phyloP scores from a whole-genome alignment of 371 early-diverging fungal genomes.

The Mortierella sp. region DNA sequence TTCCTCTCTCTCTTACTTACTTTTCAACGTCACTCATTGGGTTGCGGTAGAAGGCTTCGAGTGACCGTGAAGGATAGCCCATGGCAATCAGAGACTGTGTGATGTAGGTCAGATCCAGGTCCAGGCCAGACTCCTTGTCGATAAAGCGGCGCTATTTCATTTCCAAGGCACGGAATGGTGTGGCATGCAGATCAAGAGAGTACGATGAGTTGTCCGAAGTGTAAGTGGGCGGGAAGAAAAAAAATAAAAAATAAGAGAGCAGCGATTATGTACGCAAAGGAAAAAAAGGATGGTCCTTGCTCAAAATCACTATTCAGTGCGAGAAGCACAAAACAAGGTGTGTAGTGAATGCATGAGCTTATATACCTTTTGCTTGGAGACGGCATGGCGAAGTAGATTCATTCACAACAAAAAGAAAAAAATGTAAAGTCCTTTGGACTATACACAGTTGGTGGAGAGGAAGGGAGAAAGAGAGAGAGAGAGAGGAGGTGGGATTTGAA shows the following conservation, averaged over 20 bases:
- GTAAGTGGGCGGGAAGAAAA: neutral
- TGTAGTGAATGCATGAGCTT: neutral
- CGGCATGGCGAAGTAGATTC: conserved; percentile 57
- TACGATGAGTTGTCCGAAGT: neutral
- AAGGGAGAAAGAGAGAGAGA: neutral
- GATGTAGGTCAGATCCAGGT: conserved; percentile 81
- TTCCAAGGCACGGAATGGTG: neutral
- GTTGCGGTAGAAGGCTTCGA: conserved; percentile 81
- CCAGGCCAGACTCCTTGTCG: conserved; percentile 62
- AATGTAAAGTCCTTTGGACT: neutral
- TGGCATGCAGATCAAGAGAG: neutral
- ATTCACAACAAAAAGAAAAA: conserved; percentile 18
- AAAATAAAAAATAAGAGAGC: neutral
- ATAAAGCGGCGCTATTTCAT: conserved; percentile 61
- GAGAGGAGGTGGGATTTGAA: neutral
- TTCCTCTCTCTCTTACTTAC: conserved; percentile 50
- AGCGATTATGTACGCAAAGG: neutral
- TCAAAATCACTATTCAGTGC: neutral
- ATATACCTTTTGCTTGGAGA: conserved; percentile 54
- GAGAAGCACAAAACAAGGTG: neutral
- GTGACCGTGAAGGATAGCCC: conserved; percentile 74
- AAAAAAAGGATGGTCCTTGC: neutral
- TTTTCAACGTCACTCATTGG: conserved; percentile 69
- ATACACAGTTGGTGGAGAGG: neutral
- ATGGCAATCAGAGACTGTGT: conserved; percentile 78